Conservation (phyloP, 345 rosid species). For the Cardiospermum halicacabum region DNA sequence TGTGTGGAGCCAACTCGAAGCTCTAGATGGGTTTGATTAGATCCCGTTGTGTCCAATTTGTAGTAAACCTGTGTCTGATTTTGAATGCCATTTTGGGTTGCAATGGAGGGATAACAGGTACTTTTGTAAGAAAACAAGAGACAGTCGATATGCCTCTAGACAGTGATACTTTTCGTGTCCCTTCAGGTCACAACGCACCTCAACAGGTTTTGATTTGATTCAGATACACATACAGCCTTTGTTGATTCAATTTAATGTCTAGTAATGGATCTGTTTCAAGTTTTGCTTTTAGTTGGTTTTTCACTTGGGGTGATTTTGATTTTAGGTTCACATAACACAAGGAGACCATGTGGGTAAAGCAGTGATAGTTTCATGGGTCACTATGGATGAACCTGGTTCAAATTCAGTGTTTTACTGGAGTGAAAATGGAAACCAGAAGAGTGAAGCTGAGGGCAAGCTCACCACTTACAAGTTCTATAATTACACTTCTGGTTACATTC, state of each 20-base stretch:
- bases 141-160: slow-evolving; percentile 68
- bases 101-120: slow-evolving; percentile 70
- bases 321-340: slow-evolving; percentile 85
- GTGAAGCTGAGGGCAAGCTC: slow-evolving; percentile 42
- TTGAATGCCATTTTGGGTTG: slow-evolving; percentile 36
- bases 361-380: slow-evolving; percentile 91
- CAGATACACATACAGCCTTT: not conserved
- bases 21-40: slow-evolving; percentile 23
- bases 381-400: slow-evolving; percentile 58
- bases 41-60: slow-evolving; percentile 6
- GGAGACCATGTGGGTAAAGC: slow-evolving; percentile 82
- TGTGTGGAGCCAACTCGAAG: too few species aligned
- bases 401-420: slow-evolving; percentile 65
- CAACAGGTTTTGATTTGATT: slow-evolving; percentile 51
- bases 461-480: slow-evolving; percentile 47
- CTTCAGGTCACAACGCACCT: slow-evolving; percentile 83
- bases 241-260: too few species aligned
- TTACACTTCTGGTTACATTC: slow-evolving; percentile 82
- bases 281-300: slow-evolving; percentile 9
- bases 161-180: slow-evolving; percentile 61
- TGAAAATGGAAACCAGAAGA: slow-evolving; percentile 35
- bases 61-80: slow-evolving; percentile 33
- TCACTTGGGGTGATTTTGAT: slow-evolving; percentile 5
- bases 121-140: slow-evolving; percentile 50
- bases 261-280: not conserved